These are phyloP conservation scores for Hamigera avellanea DNA, from an alignment of 495 filamentous ascomycete species.

Conservation along the genomic window DNA sequence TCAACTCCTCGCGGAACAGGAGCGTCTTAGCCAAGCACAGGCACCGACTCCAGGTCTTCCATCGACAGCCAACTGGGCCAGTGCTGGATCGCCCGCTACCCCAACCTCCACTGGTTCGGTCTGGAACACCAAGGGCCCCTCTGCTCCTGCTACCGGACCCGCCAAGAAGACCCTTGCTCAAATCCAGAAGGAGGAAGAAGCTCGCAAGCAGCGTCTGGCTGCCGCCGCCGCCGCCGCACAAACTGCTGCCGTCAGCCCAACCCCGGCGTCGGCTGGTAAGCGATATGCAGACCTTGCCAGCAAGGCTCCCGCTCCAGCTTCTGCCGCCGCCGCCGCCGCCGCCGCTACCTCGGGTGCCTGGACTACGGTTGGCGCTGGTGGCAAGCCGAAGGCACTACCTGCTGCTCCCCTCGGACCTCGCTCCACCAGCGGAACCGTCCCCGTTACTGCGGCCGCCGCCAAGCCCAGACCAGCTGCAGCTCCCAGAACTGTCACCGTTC, in stretches of 20 bases:
- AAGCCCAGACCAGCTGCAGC: constrained; percentile 32
- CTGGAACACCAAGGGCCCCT: constrained; percentile 52
- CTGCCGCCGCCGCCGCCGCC: constrained; percentile 19
- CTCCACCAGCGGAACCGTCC: constrained; percentile 38
- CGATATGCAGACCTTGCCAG: constrained; percentile 92
- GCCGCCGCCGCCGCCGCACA: constrained; percentile 44
- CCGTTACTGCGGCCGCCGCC: constrained; percentile 23
- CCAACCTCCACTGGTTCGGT: constrained; percentile 40
- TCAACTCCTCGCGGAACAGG: constrained; percentile 58
- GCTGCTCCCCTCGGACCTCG: constrained; percentile 45
- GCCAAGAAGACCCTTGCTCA: constrained; percentile 88
- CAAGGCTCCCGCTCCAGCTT: constrained; percentile 45
- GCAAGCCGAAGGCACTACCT: constrained; percentile 70
- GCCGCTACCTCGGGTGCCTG: constrained; percentile 50
- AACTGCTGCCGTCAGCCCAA: constrained; percentile 31
- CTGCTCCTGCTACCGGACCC: constrained; percentile 29
- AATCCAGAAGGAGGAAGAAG: constrained; percentile 94
- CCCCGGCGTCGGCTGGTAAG: constrained; percentile 51
- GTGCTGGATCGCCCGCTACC: constrained; percentile 50
- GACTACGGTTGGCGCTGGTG: constrained; percentile 93
- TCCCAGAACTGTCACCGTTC: constrained; percentile 24
- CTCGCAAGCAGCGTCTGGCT: constrained; percentile 61
- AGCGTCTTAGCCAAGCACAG: constrained; percentile 53
- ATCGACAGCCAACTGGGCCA: constrained; percentile 85
- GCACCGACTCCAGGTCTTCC: constrained; percentile 67